Evolutionary conservation across 2,329 filamentous ascomycete species (phyloP), one percentile per base, ranked within the genome.

Genomic region (Dactylellina drechsleri): DNA sequence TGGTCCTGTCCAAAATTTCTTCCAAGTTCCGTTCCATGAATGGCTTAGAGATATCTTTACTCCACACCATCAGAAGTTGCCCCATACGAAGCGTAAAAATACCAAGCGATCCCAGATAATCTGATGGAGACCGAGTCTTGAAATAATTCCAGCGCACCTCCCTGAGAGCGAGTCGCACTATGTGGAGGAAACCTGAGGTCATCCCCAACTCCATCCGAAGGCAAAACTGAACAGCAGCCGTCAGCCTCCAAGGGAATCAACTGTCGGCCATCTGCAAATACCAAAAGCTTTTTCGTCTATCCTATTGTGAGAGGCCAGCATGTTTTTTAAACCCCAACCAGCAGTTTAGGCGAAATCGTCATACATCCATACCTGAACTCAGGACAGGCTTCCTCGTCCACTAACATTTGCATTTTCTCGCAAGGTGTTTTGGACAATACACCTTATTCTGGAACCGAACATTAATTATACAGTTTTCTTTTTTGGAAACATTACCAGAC

Each of bases 321-420:
- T 36, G 31, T 36, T 36, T 36, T 36, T 36, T 10, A 36, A 50
- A 53, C 31, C 64, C 58, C 57, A 64, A 66, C 57, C 58, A 40
- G 52, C 23, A 68, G 52, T 75, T 75, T 75, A 75, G 71, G 71
- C 71, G 71, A 75, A 64, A 68, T 65, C 64, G 57, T 65, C 64
- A 75, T 75, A 62, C 53, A 20, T 49, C 50, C 20, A 36, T 36
- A 36, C 31, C 31, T 36, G 31, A 2, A 10, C 31, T 36, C 31
- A 7, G 31, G 10, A 36, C 31, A 36, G 31, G 31, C 31, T 5
- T 36, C 31, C 56, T 43, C 12, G 8, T 26, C 16, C n/a, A 4
- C 20, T 57, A 13, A n/a, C 31, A 41, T 58, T 45, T 26, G 53
- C 65, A 18, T 62, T 62, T 54, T 68, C 36, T 61, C 54, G 10